phyloP scores from a whole-genome alignment of 129 eudicot species.

The Artemisia argyi region DNA sequence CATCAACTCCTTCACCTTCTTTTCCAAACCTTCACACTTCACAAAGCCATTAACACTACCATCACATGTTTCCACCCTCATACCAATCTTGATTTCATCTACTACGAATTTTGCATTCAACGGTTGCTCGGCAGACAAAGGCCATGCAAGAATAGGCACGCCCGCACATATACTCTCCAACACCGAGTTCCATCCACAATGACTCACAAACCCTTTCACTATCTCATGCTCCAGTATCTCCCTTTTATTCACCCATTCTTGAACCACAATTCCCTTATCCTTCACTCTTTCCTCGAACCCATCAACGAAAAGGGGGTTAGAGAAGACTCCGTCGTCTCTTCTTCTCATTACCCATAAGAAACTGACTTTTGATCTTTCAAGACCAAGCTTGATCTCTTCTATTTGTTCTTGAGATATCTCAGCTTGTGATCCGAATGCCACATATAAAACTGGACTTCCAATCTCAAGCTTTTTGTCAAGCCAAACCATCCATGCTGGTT shows the following conservation, averaged over 20 bases:
- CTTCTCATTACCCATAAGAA: slow-evolving; percentile 60
- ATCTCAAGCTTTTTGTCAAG: slow-evolving; percentile 37
- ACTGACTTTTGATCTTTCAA: slow-evolving; percentile 44
- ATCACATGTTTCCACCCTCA: slow-evolving; percentile 34
- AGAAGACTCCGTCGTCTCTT: not conserved
- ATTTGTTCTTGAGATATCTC: slow-evolving; percentile 37
- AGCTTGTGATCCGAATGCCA: slow-evolving; percentile 63
- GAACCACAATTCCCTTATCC: slow-evolving; percentile 22
- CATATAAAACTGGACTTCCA: slow-evolving; percentile 41
- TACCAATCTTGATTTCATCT: slow-evolving; percentile 35
- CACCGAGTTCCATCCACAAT: slow-evolving; percentile 43
- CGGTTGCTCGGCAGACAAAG: slow-evolving; percentile 36
- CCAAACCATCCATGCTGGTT: slow-evolving; percentile 52
- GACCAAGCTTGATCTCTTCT: slow-evolving; percentile 37
- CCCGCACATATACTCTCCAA: slow-evolving; percentile 31
- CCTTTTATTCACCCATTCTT: slow-evolving; percentile 37
- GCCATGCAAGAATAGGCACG: slow-evolving; percentile 39
- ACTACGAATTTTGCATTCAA: slow-evolving; percentile 31
- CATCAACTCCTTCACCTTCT: slow-evolving; percentile 47
- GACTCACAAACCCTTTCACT: slow-evolving; percentile 37
- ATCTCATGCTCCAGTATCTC: slow-evolving; percentile 28
- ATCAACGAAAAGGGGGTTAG: slow-evolving; percentile 2
- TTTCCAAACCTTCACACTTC: slow-evolving; percentile 29
- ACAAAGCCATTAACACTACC: slow-evolving; percentile 43
- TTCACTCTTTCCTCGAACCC: slow-evolving; percentile 27